Percentiles rank a stretch among this genome's conserved stretches.
Conservation (phyloP, 2,329 filamentous ascomycete species). For the Didymosphaeria variabile region DNA sequence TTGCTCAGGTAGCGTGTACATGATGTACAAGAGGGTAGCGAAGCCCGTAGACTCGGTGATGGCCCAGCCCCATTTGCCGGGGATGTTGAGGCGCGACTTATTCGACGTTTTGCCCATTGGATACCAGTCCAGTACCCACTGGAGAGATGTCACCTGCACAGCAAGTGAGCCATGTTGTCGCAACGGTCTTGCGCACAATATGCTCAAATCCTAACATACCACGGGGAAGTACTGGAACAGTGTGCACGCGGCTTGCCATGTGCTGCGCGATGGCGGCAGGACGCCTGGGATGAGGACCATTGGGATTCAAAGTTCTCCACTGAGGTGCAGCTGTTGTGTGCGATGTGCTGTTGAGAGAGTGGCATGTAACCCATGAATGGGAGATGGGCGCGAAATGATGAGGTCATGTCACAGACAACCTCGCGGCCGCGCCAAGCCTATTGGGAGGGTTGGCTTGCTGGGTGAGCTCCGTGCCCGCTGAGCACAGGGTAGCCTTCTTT, state of each 20-base stretch:
- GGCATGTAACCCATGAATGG: not conserved
- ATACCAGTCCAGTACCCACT: slow-evolving; percentile 81
- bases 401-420: slow-evolving; percentile 13
- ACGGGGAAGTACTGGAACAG: slow-evolving; percentile 62
- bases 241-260: slow-evolving; percentile 57
- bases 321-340: not conserved
- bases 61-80: slow-evolving; percentile 86
- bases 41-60: slow-evolving; percentile 87
- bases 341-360: not conserved
- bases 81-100: slow-evolving; percentile 79
- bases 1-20: slow-evolving; percentile 71
- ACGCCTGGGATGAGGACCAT: slow-evolving; percentile 57
- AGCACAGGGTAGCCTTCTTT: not conserved
- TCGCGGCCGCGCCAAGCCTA: slow-evolving; percentile 16
- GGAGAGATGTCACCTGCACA: slow-evolving; percentile 72
- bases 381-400: slow-evolving; percentile 2
- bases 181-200: not conserved
- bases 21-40: slow-evolving; percentile 79
- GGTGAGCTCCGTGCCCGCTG: not conserved
- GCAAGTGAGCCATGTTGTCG: slow-evolving; percentile 18
- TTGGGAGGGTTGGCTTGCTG: not conserved
- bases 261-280: slow-evolving; percentile 60
- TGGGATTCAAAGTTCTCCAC: not conserved
- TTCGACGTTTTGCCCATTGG: slow-evolving; percentile 92
- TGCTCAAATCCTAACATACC: slow-evolving; percentile 43